Evolutionary conservation across 495 filamentous ascomycete genomes (phyloP).

Genomic region (Penicillium egyptiacum): DNA sequence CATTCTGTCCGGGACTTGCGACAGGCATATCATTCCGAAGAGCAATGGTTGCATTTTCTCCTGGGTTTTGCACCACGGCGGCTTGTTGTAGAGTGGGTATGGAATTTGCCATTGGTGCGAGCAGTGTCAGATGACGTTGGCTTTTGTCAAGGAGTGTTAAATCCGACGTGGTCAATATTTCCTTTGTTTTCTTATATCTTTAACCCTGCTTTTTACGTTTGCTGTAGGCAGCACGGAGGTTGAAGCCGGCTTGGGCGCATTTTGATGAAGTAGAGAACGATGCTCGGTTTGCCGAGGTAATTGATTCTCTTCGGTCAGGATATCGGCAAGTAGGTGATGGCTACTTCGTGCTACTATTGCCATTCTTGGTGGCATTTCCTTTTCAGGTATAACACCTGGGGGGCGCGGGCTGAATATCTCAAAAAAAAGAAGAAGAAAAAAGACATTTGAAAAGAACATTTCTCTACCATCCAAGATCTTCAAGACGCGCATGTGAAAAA

Average conservation of each 20-base stretch:
- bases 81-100: constrained; percentile 21
- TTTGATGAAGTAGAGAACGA: not conserved
- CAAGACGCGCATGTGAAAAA: too few species aligned
- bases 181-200: not conserved
- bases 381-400: too few species aligned
- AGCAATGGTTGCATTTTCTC: constrained; percentile 14
- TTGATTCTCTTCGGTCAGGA: not conserved
- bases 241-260: not conserved
- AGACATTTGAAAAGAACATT: too few species aligned
- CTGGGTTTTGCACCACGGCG: constrained; percentile 23
- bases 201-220: not conserved
- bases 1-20: constrained; percentile 17
- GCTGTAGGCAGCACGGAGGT: not conserved
- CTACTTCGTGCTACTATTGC: not conserved
- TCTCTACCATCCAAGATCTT: too few species aligned
- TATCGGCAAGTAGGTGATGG: constrained; percentile 5
- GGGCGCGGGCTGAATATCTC: too few species aligned
- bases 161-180: not conserved
- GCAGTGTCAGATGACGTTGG: not conserved
- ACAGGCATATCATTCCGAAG: constrained; percentile 17
- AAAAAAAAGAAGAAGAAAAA: too few species aligned
- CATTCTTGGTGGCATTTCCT: too few species aligned
- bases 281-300: constrained; percentile 13
- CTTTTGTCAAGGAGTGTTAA: not conserved
- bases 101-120: constrained; percentile 2